Conservation (phyloP, 2,329 filamentous ascomycete species). For the Ilyonectria sp. region DNA sequence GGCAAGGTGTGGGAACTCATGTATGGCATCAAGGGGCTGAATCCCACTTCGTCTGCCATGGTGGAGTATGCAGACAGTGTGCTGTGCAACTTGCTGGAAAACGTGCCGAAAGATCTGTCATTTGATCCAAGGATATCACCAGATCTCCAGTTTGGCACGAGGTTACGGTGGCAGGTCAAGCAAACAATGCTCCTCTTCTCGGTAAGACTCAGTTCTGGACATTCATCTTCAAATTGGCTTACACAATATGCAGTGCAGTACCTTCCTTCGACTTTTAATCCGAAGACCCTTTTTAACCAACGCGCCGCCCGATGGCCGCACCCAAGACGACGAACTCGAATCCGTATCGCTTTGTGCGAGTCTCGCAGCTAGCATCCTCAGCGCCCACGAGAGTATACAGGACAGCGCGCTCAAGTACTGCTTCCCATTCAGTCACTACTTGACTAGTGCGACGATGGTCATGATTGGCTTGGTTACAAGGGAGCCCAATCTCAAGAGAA, state of each 20-base stretch:
- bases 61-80: constrained; percentile 35
- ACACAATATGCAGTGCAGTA: constrained; percentile 27
- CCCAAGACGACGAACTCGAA: constrained; percentile 36
- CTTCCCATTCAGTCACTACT: constrained; percentile 38
- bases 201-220: constrained; percentile 14
- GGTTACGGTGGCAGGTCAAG: constrained; percentile 32
- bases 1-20: constrained; percentile 39
- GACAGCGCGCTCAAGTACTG: constrained; percentile 35
- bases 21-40: constrained; percentile 32
- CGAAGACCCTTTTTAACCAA: constrained; percentile 25
- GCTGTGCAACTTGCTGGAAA: constrained; percentile 26
- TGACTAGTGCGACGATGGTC: constrained; percentile 38
- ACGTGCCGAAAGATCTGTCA: constrained; percentile 15
- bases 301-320: neutral
- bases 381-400: constrained; percentile 31
- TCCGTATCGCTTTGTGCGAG: constrained; percentile 31
- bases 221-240: neutral
- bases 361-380: constrained; percentile 33
- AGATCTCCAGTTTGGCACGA: constrained; percentile 30
- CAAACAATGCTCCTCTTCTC: constrained; percentile 29
- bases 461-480: constrained; percentile 37
- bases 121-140: constrained; percentile 22
- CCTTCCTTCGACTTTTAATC: constrained; percentile 38
- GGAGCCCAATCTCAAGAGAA: constrained; percentile 28
- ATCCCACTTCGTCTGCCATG: constrained; percentile 27